Conservation (phyloP, 2,329 filamentous ascomycete genomes). For the Aspergillus sojae region DNA sequence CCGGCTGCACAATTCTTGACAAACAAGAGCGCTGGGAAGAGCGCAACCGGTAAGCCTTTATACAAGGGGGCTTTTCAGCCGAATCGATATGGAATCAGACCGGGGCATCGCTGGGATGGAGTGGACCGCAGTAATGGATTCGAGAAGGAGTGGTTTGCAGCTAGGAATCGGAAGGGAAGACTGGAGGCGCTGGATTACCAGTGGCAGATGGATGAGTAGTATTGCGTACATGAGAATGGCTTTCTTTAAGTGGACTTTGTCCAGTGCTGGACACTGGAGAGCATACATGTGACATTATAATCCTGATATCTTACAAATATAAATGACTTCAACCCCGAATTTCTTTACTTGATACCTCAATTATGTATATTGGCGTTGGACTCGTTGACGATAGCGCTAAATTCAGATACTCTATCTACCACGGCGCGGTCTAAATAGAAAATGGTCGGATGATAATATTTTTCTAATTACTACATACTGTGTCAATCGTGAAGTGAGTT, state of each 20-base stretch:
- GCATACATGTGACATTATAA: conserved; percentile 6
- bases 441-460: background rate
- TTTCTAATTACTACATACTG: too few relatives aligned
- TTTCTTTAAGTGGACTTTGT: conserved; percentile 1
- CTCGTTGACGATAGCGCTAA: background rate
- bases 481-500: too few relatives aligned
- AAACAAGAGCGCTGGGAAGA: conserved; percentile 50
- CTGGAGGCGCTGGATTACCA: conserved; percentile 82
- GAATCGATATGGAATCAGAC: conserved; percentile 90
- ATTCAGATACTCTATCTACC: background rate
- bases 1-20: conserved; percentile 80
- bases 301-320: background rate
- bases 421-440: background rate
- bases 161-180: conserved; percentile 75
- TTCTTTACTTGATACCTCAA: background rate
- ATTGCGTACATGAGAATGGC: background rate
- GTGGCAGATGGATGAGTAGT: conserved; percentile 92
- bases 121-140: conserved; percentile 94
- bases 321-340: background rate
- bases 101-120: conserved; percentile 94
- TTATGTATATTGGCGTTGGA: background rate
- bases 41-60: conserved; percentile 61
- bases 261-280: conserved; percentile 16
- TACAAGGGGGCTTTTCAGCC: conserved; percentile 82
- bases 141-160: conserved; percentile 89